Conservation (phyloP, 257 asterid species). For the Gentiana dahurica region DNA sequence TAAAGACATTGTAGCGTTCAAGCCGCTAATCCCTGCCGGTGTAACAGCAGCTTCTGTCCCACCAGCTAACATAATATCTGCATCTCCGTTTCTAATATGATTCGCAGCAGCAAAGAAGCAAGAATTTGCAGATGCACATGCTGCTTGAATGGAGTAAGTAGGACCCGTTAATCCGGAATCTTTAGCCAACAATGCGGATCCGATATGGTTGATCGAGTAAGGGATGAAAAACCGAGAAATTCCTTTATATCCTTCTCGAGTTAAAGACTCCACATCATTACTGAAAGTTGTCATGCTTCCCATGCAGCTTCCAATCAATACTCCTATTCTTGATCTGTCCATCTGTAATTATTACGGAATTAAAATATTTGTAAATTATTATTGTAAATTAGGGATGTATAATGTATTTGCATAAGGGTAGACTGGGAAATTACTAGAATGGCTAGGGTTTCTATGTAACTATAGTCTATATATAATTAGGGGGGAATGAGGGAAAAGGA, state of each 20-base stretch:
- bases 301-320: conserved; percentile 29
- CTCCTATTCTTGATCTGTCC: conserved; percentile 30
- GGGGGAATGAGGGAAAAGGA: too few relatives aligned
- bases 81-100: conserved; percentile 34
- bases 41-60: conserved; percentile 35
- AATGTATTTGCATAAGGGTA: too few relatives aligned
- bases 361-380: too few relatives aligned
- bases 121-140: conserved; percentile 33
- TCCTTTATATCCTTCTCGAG: conserved; percentile 29
- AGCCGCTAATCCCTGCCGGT: conserved; percentile 24
- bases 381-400: too few relatives aligned
- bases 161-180: conserved; percentile 39
- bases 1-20: conserved; percentile 27
- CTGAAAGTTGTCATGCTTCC: conserved; percentile 31
- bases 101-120: conserved; percentile 29
- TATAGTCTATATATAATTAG: too few relatives aligned
- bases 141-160: conserved; percentile 31
- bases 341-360: conserved; percentile 13
- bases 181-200: conserved; percentile 31
- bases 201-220: conserved; percentile 34
- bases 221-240: conserved; percentile 37
- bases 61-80: conserved; percentile 33
- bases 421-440: too few relatives aligned
- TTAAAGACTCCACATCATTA: conserved; percentile 26
- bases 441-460: too few relatives aligned